Percentiles rank a stretch among this genome's conserved stretches.
Conservation (phyloP, 2,329 filamentous ascomycete genomes). For the Westerdykella sp. region DNA sequence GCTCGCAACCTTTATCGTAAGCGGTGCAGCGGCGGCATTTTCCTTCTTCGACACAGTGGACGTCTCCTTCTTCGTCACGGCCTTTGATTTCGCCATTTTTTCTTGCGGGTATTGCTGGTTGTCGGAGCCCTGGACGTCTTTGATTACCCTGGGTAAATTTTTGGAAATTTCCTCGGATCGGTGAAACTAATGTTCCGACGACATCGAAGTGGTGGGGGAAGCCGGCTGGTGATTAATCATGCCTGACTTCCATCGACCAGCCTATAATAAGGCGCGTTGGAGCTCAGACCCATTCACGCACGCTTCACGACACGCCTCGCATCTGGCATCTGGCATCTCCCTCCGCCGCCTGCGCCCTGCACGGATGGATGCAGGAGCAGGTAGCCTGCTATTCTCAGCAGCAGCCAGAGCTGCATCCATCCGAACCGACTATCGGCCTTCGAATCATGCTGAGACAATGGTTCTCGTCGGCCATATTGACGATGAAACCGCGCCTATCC, state of each 20-base stretch:
- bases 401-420: neutral
- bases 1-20: conserved; percentile 33
- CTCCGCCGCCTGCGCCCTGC: too few species aligned
- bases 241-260: too few species aligned
- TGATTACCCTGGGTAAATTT: neutral
- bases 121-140: too few species aligned
- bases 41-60: conserved; percentile 13
- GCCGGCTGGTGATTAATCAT: neutral
- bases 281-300: too few species aligned
- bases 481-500: conserved; percentile 13
- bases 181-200: conserved; percentile 10
- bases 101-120: conserved; percentile 1
- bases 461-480: neutral
- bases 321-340: too few species aligned
- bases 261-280: too few species aligned
- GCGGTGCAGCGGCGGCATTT: conserved; percentile 27
- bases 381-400: neutral
- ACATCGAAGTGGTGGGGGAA: conserved; percentile 8
- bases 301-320: too few species aligned
- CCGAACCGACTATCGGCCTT: neutral
- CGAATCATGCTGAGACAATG: neutral
- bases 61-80: conserved; percentile 12
- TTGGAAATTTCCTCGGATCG: conserved; percentile 11
- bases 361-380: too few species aligned
- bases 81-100: conserved; percentile 29